Conservation (phyloP, 805 yeast genomes). For the Candida quercuum region DNA sequence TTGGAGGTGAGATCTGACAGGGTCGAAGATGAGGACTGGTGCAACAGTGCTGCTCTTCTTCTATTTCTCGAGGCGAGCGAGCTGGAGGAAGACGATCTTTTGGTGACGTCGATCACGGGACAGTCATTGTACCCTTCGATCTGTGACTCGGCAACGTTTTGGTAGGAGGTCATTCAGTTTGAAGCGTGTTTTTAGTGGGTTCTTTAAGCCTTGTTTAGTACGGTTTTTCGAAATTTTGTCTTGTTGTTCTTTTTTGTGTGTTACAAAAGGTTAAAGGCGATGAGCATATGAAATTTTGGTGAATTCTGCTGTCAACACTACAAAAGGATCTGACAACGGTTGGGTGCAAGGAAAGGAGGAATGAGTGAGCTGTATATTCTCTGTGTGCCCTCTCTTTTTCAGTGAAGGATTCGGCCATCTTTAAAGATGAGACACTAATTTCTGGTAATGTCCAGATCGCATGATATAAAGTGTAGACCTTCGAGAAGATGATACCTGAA, state of each 20-base stretch:
- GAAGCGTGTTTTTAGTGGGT: neutral
- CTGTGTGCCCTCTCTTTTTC: no score
- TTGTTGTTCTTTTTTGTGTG: neutral
- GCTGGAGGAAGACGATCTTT: slow-evolving; percentile 1
- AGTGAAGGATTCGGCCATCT: no score
- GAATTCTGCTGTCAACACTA: no score
- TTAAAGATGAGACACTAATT: no score
- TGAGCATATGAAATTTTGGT: neutral
- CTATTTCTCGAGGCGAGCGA: slow-evolving; percentile 2
- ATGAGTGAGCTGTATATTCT: no score
- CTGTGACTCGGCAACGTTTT: slow-evolving; percentile 35
- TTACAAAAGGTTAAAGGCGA: neutral
- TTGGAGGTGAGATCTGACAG: neutral
- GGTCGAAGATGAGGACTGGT: slow-evolving; percentile 2
- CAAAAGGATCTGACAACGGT: no score
- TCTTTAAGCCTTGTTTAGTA: neutral
- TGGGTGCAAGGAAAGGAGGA: no score
- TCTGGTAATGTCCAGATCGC: no score
- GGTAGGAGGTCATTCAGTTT: slow-evolving; percentile 20
- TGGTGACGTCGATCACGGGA: slow-evolving; percentile 23
- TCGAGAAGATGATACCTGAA: no score
- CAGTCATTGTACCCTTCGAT: slow-evolving; percentile 41
- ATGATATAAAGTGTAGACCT: no score
- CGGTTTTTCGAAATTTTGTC: neutral
- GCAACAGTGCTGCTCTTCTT: slow-evolving; percentile 4